Evolutionary conservation across 106 monocot genomes (phyloP), one percentile per base, ranked within the genome.

Genomic region (Dendrobium chrysotoxum): DNA sequence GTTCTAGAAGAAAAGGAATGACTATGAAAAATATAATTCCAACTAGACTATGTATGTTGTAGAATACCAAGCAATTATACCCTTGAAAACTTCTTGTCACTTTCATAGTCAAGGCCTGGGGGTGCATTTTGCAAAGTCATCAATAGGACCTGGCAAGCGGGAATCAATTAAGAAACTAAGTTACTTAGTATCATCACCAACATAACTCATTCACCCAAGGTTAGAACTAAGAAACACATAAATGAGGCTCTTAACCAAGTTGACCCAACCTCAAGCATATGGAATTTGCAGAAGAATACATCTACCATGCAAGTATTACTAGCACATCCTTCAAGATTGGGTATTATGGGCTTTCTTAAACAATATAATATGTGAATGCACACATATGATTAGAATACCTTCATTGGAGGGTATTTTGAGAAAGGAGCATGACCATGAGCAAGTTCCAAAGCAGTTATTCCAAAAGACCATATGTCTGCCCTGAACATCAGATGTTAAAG

Each of bases 51-150:
- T 4, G 13, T 50, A 47, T 6, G 20, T 50, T 17, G 41, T 70
- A 66, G 6, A 58, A 77, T 79, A n/a, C 44, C 28, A 57, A 40
- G 38, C 42, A 74, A 45, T 23, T 23, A n/a, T 85, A 98, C 97
- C 94, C 86, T 89, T 64, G 97, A 89, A 78, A 94, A 98, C 72
- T 92, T 98, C 86, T 83, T 92, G 77, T 93, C 93, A 35, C 81
- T 89, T 82, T 90, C 90, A 76, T 82, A 83, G 68, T 94, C 86
- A 28, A 98, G 94, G 13, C 84, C 79, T 76, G 97, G 97, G 73
- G 97, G 97, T 55, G 94, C 88, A 94, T 92, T 91, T 81, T 91
- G 92, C 78, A 98, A 77, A 28, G 94, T 98, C 94, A 94, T 94
- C 38, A 94, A 83, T 28, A 98, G 65, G 35, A 94, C 97, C 97